Base-by-base conservation (phyloP, 2,329 filamentous ascomycete genomes). In the Monilinia fructicola region DNA sequence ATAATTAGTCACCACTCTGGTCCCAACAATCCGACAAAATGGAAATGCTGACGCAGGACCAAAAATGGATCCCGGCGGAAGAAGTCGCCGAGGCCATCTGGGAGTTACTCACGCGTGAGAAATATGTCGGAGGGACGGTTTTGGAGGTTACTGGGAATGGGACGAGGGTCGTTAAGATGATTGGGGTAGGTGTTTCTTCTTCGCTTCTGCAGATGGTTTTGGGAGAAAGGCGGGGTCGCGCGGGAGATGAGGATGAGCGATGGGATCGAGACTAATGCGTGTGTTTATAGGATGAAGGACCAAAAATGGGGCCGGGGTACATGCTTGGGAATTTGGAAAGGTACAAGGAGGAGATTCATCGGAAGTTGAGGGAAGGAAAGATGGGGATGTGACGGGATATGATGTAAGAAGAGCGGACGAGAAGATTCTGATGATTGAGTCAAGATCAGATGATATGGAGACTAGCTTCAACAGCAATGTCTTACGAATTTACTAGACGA, bases 41-140 rank as follows among this genome's bases (percentile, higher is more conserved):
- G 63, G 3, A 28, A 7, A 65, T 65, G 44, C 31, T 65, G 12
- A 59, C 54, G 18, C 9, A 16, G 0, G 54, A 53, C 18, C 63
- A 65, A 31, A 53, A 53, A 52, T 82, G 80, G 79, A 77, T 80
- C 1, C 76, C 77, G 0, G 75, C 79, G 0, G 66, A 77, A 2
- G 77, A 79, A 64, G 78, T 81, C 0, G 81, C 81, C 1, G 38
- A 59, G 28, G 63, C 54, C 7, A 65, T 65, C 44, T 21, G 59
- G 3, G 63, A 52, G 23, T 16, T 77, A 18, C 72, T 79, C 1
- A 76, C 79, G 65, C 71, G 73, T 0, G 74, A 73, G 0, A 69
- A 74, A 3, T 66, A 77, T 26, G 71, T 73, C 0, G 80, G 79
- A 9, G 81, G 81, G 0, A 79, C 79, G 0, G 70, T 83, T 0